phyloP scores from a whole-genome alignment of 108 stramenopile genomes.

The Epipyxis sp. region DNA sequence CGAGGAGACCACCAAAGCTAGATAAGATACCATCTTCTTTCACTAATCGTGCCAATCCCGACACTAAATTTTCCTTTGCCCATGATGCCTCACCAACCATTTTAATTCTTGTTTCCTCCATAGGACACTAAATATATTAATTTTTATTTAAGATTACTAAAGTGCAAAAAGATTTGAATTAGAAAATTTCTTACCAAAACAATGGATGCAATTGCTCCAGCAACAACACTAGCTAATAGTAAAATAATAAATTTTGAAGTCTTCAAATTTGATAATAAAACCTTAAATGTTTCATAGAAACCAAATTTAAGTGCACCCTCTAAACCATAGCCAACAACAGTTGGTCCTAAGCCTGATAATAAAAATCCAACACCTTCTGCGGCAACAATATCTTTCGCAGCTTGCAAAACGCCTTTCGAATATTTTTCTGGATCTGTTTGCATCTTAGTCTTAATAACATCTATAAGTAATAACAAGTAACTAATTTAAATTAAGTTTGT shows the following conservation, averaged over 20 bases:
- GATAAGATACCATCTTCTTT: slow-evolving; percentile 46
- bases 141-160: no score
- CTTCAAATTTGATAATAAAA: slow-evolving; percentile 57
- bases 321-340: slow-evolving; percentile 78
- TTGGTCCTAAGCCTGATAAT: slow-evolving; percentile 73
- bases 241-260: slow-evolving; percentile 57
- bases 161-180: no score
- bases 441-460: slow-evolving; percentile 79
- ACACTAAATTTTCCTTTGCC: neutral
- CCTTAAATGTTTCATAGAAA: slow-evolving; percentile 82
- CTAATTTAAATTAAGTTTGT: neutral
- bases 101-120: slow-evolving; percentile 17
- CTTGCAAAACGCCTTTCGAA: slow-evolving; percentile 39
- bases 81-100: slow-evolving; percentile 5
- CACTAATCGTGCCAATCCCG: slow-evolving; percentile 37
- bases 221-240: slow-evolving; percentile 68
- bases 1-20: slow-evolving; percentile 70
- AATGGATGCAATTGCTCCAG: slow-evolving; percentile 78
- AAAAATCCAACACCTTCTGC: slow-evolving; percentile 65
- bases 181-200: slow-evolving; percentile 57
- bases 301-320: slow-evolving; percentile 87
- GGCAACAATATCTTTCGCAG: slow-evolving; percentile 62
- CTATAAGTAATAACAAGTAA: slow-evolving; percentile 28
- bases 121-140: slow-evolving; percentile 1
- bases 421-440: slow-evolving; percentile 69